Evolutionary conservation across 148 eudicot genomes (phyloP).

Genomic region (Camellia granthamiana): DNA sequence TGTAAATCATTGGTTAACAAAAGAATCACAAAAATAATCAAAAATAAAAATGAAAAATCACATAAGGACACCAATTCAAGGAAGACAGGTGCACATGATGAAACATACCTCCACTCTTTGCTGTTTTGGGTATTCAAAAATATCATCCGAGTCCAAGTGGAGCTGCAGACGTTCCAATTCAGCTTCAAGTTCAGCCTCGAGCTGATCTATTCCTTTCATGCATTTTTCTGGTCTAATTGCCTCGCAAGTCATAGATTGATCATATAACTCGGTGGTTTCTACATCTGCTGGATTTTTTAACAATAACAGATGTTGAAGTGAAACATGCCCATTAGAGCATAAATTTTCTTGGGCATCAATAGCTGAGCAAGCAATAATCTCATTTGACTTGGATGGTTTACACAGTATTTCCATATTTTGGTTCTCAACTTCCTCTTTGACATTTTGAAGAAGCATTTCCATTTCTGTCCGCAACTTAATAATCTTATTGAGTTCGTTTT

Average conservation of each 20-base stretch:
- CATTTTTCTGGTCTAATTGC: constrained; percentile 25
- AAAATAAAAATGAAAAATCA: background rate
- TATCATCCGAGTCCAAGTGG: constrained; percentile 30
- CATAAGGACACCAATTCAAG: background rate
- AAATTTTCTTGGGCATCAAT: constrained; percentile 29
- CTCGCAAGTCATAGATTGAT: constrained; percentile 20
- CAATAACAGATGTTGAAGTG: constrained; percentile 20
- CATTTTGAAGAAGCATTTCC: constrained; percentile 42
- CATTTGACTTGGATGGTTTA: constrained; percentile 20
- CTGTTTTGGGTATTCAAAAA: background rate
- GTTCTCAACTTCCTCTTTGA: constrained; percentile 29
- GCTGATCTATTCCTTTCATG: constrained; percentile 40
- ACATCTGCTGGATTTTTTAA: constrained; percentile 25
- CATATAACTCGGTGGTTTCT: constrained; percentile 19
- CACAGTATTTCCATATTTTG: constrained; percentile 19
- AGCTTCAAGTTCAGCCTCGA: constrained; percentile 61
- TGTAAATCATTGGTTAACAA: background rate
- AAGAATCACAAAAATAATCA: background rate
- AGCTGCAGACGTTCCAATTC: constrained; percentile 51
- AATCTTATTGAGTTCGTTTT: constrained; percentile 55
- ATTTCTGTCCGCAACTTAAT: constrained; percentile 46
- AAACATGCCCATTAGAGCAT: constrained; percentile 20
- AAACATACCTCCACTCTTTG: constrained; percentile 23
- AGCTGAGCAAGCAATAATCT: constrained; percentile 20
- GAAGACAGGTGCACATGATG: background rate